Evolutionary conservation across 1,284 basidiomycete genomes (phyloP).

Genomic region (Vanrija sp.): DNA sequence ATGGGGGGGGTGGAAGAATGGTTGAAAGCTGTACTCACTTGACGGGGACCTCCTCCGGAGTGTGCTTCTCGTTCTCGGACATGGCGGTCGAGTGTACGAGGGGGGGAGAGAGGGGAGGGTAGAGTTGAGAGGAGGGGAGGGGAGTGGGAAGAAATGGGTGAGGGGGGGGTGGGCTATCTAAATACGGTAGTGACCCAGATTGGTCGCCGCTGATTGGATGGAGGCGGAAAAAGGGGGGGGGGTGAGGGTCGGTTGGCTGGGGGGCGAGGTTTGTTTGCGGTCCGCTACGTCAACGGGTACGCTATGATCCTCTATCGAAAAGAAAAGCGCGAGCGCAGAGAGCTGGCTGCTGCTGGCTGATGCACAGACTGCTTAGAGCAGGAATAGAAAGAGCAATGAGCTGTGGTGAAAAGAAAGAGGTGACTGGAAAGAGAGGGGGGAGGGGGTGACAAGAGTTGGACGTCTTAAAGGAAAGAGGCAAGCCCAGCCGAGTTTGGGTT

Average conservation of each 20-base stretch:
- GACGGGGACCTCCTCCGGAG: constrained; percentile 38
- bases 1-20: neutral
- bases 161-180: constrained; percentile 11
- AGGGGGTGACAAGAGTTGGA: neutral
- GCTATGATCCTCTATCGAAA: constrained; percentile 2
- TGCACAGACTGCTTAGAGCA: neutral
- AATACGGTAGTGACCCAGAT: constrained; percentile 14
- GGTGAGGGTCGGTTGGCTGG: neutral
- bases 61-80: constrained; percentile 43
- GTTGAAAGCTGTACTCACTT: constrained; percentile 29
- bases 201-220: constrained; percentile 13
- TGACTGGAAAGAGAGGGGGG: neutral
- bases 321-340: neutral
- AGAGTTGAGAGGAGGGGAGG: constrained; percentile 11
- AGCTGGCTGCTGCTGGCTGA: no score
- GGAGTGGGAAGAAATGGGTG: constrained; percentile 4
- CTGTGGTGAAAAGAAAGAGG: neutral
- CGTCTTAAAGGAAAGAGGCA: neutral
- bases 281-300: constrained; percentile 5
- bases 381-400: neutral
- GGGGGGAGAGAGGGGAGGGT: constrained; percentile 7
- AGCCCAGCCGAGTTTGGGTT: no score
- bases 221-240: constrained; percentile 2
- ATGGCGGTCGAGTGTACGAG: constrained; percentile 20
- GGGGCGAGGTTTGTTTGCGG: constrained; percentile 1